Conservation (phyloP, 352 stramenopile species). For the Elongisporangium senticosum region DNA sequence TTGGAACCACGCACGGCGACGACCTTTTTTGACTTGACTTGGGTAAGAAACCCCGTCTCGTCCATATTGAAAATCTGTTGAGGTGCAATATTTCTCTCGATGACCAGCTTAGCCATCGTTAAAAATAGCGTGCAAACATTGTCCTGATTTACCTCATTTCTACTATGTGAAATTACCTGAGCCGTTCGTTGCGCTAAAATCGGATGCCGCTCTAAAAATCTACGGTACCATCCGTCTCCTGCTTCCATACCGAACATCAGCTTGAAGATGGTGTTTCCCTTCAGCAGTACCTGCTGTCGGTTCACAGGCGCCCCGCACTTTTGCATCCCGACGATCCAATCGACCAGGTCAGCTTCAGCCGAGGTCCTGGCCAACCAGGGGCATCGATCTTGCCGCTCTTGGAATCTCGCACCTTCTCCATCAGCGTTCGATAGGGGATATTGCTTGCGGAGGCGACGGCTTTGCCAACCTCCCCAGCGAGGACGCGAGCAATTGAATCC, state of each 20-base stretch:
- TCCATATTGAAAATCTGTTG: constrained; percentile 9
- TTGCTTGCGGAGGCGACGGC: too few species aligned
- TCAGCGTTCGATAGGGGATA: too few species aligned
- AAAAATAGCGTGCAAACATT: background rate
- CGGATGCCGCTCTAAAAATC: constrained; percentile 4
- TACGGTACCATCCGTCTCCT: background rate
- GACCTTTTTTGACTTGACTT: constrained; percentile 2
- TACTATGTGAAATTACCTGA: constrained; percentile 2
- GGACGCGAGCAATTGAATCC: too few species aligned
- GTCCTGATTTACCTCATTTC: constrained; percentile 2
- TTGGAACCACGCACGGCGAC: constrained; percentile 5
- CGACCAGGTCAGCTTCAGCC: too few species aligned
- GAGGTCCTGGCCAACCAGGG: too few species aligned
- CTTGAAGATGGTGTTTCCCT: constrained; percentile 8
- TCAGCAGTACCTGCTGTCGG: constrained; percentile 1
- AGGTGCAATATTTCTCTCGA: constrained; percentile 2
- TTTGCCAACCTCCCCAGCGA: too few species aligned
- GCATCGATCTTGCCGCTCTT: too few species aligned
- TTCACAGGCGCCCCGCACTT: constrained; percentile 4
- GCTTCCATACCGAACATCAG: background rate
- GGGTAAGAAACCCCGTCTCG: constrained; percentile 3
- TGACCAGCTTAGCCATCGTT: background rate
- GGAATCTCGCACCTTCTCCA: too few species aligned
- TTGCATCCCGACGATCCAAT: constrained; percentile 10
- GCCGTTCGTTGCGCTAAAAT: background rate